Base-by-base conservation (phyloP, 2,329 filamentous ascomycete species). In the Nemania sp. region DNA sequence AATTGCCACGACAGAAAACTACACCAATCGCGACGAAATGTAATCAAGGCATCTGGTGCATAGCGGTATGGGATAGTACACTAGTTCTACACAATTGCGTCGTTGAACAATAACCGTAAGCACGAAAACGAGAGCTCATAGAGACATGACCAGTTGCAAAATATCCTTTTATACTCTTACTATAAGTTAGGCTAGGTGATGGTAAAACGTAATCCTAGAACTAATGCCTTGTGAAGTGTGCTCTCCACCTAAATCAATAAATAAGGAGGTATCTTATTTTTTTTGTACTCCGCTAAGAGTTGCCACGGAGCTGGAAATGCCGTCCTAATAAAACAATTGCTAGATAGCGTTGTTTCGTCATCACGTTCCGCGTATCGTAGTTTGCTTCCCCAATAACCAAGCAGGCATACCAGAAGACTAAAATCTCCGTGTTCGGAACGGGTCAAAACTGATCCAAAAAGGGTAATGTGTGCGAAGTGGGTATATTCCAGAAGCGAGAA, bases 401-500 rank as follows among this genome's bases (percentile, higher is more conserved):
- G n/a, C 20, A 66, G 53, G 62, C 57, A 29, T 41, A 54, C 51
- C 27, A 35, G 15, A 55, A 47, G 43, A 45, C 27, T 38, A 15
- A 29, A 57, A 35, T 35, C 11, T 20, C 38, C 43, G 27, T 41
- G 41, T 18, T 60, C 29, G 22, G 49, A 51, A 35, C 22, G 24
- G 47, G 22, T 65, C 22, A 35, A 58, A 51, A n/a, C 32, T 41
- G 49, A 54, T 66, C 58, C 58, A 55, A 63, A 63, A 41, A 56
- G 51, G 62, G 58, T 45, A 53, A 56, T 58, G 26, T 63, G 59
- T 63, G 59, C 64, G 55, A 62, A 68, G 24, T 60, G 65, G 68
- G 68, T 70, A 70, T 70, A 70, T 70, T 62, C 55, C 45, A 53
- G 8, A 68, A 56, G 22, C 53, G 53, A 62, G 5, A 66, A 70